Percentiles rank a stretch among this genome's conserved stretches.
Evolutionary conservation across 1,284 basidiomycete species (phyloP).

Genomic region (Boletus sp.): DNA sequence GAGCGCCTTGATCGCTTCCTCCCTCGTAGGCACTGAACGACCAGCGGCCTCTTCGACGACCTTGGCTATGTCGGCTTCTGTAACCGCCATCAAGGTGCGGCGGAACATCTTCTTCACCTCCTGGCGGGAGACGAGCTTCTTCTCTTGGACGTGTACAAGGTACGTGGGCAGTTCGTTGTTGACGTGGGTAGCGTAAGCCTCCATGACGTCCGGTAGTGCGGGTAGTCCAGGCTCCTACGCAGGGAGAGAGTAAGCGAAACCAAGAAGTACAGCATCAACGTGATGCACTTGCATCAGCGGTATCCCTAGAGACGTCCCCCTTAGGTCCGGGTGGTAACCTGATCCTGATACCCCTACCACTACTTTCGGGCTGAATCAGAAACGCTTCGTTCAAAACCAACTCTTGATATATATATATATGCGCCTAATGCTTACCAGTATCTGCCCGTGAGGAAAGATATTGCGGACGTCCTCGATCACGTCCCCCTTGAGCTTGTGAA

Average conservation of each 20-base stretch:
- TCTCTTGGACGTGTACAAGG: conserved; percentile 28
- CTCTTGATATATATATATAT: no score
- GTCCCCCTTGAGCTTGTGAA: conserved; percentile 29
- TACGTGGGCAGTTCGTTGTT: conserved; percentile 33
- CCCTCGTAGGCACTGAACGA: conserved; percentile 39
- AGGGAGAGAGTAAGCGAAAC: conserved; percentile 8
- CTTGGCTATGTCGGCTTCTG: conserved; percentile 26
- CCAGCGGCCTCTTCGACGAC: conserved; percentile 34
- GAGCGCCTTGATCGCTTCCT: conserved; percentile 27
- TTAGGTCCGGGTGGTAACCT: conserved; percentile 24
- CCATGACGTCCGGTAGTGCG: conserved; percentile 27
- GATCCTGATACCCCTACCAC: conserved; percentile 26
- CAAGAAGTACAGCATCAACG: background rate
- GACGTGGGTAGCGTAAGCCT: conserved; percentile 18
- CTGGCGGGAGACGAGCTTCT: conserved; percentile 29
- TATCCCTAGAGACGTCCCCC: conserved; percentile 2
- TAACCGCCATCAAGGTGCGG: conserved; percentile 23
- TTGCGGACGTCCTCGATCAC: conserved; percentile 29
- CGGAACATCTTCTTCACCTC: conserved; percentile 32
- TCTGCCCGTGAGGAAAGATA: conserved; percentile 31
- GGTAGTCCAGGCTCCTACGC: conserved; percentile 18
- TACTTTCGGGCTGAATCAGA: conserved; percentile 23
- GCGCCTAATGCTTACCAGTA: conserved; percentile 29
- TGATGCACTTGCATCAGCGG: conserved; percentile 15
- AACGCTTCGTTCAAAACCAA: background rate